Conservation (phyloP, 2,329 filamentous ascomycete species). For the Claviceps citrina region DNA sequence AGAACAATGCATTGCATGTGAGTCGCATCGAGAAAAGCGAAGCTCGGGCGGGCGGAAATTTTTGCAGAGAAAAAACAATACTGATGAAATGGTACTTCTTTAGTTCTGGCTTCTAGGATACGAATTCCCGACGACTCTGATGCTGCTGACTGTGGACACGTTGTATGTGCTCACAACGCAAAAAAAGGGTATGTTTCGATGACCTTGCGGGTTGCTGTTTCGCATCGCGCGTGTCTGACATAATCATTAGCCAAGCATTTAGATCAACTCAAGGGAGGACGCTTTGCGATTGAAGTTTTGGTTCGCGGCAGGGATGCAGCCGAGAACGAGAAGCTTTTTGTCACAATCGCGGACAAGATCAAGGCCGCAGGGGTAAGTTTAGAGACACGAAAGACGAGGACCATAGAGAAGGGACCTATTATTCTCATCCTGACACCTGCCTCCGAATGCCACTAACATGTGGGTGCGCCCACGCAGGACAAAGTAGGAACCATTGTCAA, state of each 20-base stretch:
- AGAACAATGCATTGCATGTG: conserved; percentile 94
- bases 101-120: conserved; percentile 98
- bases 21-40: conserved; percentile 17
- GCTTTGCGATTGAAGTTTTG: conserved; percentile 81
- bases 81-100: conserved; percentile 1
- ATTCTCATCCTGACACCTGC: not conserved
- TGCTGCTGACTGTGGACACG: conserved; percentile 77
- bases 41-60: not conserved
- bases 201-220: not conserved
- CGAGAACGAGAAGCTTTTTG: conserved; percentile 80
- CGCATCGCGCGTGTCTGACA: conserved; percentile 15
- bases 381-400: too few species aligned
- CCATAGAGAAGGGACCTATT: too few species aligned
- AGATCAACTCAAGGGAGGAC: conserved; percentile 79
- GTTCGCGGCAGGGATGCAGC: conserved; percentile 83
- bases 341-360: conserved; percentile 70
- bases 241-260: conserved; percentile 65
- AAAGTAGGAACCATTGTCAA: conserved; percentile 81
- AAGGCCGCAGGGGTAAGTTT: conserved; percentile 73
- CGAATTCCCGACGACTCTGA: conserved; percentile 91
- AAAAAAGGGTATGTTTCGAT: conserved; percentile 64
- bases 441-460: not conserved
- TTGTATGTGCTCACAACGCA: conserved; percentile 89
- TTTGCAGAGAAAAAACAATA: not conserved
- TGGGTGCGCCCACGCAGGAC: conserved; percentile 39